phyloP scores from a whole-genome alignment of 2,329 filamentous ascomycete genomes.

The Camillea tinctor region DNA sequence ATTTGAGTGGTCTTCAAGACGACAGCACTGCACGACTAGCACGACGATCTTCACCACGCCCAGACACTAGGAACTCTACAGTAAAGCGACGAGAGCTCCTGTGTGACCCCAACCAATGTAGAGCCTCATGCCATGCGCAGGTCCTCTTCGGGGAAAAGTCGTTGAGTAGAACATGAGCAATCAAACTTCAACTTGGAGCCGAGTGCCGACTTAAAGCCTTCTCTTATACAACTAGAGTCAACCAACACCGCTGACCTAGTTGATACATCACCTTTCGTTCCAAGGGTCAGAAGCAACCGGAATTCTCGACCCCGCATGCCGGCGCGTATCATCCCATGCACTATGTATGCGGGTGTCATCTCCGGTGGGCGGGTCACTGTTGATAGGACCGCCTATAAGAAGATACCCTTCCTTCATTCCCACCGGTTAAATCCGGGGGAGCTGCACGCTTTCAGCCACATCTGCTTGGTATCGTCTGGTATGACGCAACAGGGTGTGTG shows the following conservation, averaged over 20 bases:
- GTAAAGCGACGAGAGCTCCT: background rate
- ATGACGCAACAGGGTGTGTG: background rate
- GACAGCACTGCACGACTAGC: background rate
- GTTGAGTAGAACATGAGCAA: background rate
- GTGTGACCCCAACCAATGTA: background rate
- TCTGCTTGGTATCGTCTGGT: background rate
- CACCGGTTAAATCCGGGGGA: background rate
- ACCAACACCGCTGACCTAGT: background rate
- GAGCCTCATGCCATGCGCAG: background rate
- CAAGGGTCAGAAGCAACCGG: background rate
- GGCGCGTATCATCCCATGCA: background rate
- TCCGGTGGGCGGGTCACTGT: background rate
- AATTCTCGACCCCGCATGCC: background rate
- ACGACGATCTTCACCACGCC: background rate
- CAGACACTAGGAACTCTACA: background rate
- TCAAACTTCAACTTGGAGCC: background rate
- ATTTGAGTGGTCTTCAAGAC: background rate
- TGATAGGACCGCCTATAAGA: background rate
- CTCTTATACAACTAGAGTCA: background rate
- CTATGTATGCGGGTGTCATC: background rate
- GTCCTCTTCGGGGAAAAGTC: background rate
- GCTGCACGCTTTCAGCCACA: background rate
- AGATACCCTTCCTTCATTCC: background rate
- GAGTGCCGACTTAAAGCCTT: background rate
- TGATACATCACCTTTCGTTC: background rate